These are phyloP conservation scores for Candida ipomoeae DNA, from an alignment of 805 yeast genomes.

Conservation along the genomic window DNA sequence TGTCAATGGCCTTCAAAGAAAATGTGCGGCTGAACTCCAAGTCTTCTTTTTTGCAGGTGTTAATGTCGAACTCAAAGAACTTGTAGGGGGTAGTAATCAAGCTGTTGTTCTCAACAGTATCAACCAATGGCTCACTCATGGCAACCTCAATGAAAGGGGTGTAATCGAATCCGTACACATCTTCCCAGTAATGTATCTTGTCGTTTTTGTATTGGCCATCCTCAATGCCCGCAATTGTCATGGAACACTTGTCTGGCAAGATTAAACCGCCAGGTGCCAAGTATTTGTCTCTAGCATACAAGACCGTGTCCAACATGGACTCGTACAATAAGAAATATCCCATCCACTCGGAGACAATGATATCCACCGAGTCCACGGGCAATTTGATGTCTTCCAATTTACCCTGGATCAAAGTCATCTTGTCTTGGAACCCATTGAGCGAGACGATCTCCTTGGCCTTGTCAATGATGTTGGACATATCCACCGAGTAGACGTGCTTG, in stretches of 20 bases:
- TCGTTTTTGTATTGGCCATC: slow-evolving; percentile 90
- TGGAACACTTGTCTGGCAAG: slow-evolving; percentile 89
- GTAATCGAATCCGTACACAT: slow-evolving; percentile 95
- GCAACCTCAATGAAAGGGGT: slow-evolving; percentile 84
- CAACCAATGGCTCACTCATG: slow-evolving; percentile 92
- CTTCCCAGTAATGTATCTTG: slow-evolving; percentile 91
- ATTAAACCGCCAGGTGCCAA: slow-evolving; percentile 80
- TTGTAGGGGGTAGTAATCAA: slow-evolving; percentile 71
- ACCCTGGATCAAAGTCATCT: slow-evolving; percentile 85
- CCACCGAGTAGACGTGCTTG: slow-evolving; percentile 94
- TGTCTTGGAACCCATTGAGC: slow-evolving; percentile 78
- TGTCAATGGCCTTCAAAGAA: slow-evolving; percentile 65
- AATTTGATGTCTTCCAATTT: slow-evolving; percentile 88
- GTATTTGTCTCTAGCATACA: slow-evolving; percentile 90
- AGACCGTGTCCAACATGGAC: slow-evolving; percentile 95
- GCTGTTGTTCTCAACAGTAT: slow-evolving; percentile 74
- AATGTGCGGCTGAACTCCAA: slow-evolving; percentile 74
- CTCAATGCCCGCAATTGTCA: slow-evolving; percentile 88
- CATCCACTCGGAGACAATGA: slow-evolving; percentile 98
- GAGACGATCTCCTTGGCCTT: slow-evolving; percentile 90
- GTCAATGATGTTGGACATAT: slow-evolving; percentile 92
- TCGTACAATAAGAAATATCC: slow-evolving; percentile 94
- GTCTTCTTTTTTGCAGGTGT: slow-evolving; percentile 80
- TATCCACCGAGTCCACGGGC: slow-evolving; percentile 87
- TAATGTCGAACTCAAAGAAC: slow-evolving; percentile 79